Conservation (phyloP, 768 basidiomycete species). For the Clitopilus passeckerianus region DNA sequence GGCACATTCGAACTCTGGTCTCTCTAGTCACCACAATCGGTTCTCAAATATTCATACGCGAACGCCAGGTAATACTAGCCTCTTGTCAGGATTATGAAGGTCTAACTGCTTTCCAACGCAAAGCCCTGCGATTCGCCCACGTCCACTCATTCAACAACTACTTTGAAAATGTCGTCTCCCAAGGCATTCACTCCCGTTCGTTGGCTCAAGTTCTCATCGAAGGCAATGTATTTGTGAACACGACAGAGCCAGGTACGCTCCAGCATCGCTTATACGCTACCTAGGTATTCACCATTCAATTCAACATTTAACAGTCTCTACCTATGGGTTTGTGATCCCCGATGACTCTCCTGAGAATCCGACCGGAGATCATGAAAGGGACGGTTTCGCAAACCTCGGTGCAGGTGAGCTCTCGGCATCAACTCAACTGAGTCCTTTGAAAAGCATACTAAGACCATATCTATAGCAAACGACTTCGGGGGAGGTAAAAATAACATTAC, state of each 20-base stretch:
- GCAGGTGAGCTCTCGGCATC: slow-evolving; percentile 7
- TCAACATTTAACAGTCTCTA: slow-evolving; percentile 7
- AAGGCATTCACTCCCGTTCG: slow-evolving; percentile 17
- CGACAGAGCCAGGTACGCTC: slow-evolving; percentile 11
- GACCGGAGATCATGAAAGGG: slow-evolving; percentile 15
- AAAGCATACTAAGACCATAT: not conserved
- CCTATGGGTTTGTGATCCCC: slow-evolving; percentile 18
- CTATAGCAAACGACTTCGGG: slow-evolving; percentile 14
- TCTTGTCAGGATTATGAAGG: not conserved
- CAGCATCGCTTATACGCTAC: not conserved
- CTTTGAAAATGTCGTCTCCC: slow-evolving; percentile 15
- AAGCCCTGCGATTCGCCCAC: slow-evolving; percentile 16
- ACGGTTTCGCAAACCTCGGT: slow-evolving; percentile 15
- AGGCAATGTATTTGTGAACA: slow-evolving; percentile 16
- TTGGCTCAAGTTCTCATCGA: slow-evolving; percentile 16
- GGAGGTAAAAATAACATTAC: slow-evolving; percentile 16
- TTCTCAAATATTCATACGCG: slow-evolving; percentile 18
- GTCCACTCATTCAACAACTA: slow-evolving; percentile 16
- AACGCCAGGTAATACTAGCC: slow-evolving; percentile 11
- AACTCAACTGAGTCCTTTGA: not conserved
- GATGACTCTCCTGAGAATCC: slow-evolving; percentile 16
- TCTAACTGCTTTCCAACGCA: no score
- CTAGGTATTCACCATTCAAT: not conserved
- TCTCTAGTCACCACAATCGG: slow-evolving; percentile 14
- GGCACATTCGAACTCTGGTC: not conserved